Evolutionary conservation across 148 eudicot species (phyloP).

Genomic region (Pharnaceum exiguum): DNA sequence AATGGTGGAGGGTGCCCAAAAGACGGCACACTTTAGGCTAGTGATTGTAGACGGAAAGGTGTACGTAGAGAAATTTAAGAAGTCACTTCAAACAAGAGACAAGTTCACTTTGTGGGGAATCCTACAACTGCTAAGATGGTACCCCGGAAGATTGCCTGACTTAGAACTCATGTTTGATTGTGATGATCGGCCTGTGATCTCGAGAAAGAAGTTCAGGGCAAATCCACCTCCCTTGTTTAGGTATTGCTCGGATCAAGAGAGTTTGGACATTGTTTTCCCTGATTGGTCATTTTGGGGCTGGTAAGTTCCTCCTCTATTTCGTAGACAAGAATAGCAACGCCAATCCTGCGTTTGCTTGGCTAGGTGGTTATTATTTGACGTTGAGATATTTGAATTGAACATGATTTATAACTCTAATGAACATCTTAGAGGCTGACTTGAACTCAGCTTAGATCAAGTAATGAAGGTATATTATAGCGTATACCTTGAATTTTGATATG

Average conservation of each 20-base stretch:
- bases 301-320: slow-evolving; percentile 26
- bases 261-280: slow-evolving; percentile 75
- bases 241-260: slow-evolving; percentile 54
- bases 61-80: slow-evolving; percentile 55
- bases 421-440: too few species aligned
- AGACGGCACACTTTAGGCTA: slow-evolving; percentile 55
- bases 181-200: slow-evolving; percentile 51
- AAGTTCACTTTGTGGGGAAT: slow-evolving; percentile 75
- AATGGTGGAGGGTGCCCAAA: slow-evolving; percentile 57
- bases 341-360: too few species aligned
- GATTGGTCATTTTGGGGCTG: slow-evolving; percentile 98
- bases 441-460: too few species aligned
- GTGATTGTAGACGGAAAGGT: slow-evolving; percentile 52
- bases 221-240: slow-evolving; percentile 69
- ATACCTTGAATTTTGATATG: too few species aligned
- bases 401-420: too few species aligned
- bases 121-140: slow-evolving; percentile 56
- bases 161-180: slow-evolving; percentile 71
- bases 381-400: too few species aligned
- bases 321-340: too few species aligned
- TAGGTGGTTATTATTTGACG: too few species aligned
- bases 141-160: slow-evolving; percentile 84
- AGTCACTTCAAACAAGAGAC: slow-evolving; percentile 57
- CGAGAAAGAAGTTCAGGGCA: slow-evolving; percentile 17
- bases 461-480: too few species aligned